phyloP scores from a whole-genome alignment of 164 flowering plant genomes.

The Dillenia turbinata region DNA sequence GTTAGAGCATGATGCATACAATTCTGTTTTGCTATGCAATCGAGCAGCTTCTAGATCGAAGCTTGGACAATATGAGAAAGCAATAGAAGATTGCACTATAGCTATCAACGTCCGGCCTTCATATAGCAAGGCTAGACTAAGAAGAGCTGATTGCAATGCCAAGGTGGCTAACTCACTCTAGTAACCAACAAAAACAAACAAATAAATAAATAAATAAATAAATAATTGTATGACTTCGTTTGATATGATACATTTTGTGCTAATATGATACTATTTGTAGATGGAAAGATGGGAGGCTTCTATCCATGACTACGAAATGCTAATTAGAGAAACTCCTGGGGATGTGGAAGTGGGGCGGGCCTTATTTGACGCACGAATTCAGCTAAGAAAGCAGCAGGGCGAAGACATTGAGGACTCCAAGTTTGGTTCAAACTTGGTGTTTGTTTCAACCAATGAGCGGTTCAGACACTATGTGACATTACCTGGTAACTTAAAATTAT shows the following conservation, averaged over 20 bases:
- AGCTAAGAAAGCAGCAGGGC: conserved; percentile 43
- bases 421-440: conserved; percentile 40
- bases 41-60: conserved; percentile 74
- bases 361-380: conserved; percentile 50
- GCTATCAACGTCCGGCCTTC: conserved; percentile 62
- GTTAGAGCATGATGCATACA: conserved; percentile 62
- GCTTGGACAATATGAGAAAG: conserved; percentile 72
- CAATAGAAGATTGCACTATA: conserved; percentile 66
- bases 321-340: conserved; percentile 59
- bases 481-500: conserved; percentile 32
- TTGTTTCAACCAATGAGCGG: conserved; percentile 39
- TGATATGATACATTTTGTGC: too few relatives aligned
- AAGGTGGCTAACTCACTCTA: conserved; percentile 34
- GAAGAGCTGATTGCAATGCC: conserved; percentile 75
- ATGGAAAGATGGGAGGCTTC: conserved; percentile 80
- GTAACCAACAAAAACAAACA: too few relatives aligned
- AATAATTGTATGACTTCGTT: too few relatives aligned
- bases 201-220: too few relatives aligned
- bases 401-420: conserved; percentile 39
- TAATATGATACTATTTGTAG: conserved; percentile 20
- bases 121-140: conserved; percentile 68
- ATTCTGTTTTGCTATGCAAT: conserved; percentile 75
- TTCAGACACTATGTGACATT: conserved; percentile 54
- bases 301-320: conserved; percentile 64
- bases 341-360: conserved; percentile 59